These are phyloP conservation scores for Vitis hybrid DNA, from an alignment of 177 flowering plant genomes.

Conservation along the genomic window DNA sequence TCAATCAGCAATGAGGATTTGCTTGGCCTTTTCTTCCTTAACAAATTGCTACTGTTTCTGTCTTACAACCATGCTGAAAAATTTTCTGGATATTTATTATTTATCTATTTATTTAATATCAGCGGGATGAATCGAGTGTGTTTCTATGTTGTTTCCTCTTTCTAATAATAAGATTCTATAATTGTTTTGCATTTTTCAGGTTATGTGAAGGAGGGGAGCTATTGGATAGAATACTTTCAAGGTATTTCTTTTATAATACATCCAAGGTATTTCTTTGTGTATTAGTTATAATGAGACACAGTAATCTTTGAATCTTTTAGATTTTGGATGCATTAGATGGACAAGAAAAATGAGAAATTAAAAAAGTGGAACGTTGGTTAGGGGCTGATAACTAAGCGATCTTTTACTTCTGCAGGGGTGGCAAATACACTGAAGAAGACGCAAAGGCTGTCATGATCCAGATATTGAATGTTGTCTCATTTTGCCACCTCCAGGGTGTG, in stretches of 20 bases:
- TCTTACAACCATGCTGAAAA: neutral
- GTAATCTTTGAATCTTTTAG: no score
- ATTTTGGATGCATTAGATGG: no score
- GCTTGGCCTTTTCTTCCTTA: no score
- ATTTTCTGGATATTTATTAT: no score
- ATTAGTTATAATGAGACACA: no score
- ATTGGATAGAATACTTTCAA: conserved; percentile 61
- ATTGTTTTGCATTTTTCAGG: conserved; percentile 32
- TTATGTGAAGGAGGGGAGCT: conserved; percentile 79
- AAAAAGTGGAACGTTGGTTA: neutral
- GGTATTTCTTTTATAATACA: conserved; percentile 29
- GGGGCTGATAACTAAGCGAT: conserved; percentile 11
- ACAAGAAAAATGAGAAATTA: neutral
- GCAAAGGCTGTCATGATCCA: conserved; percentile 86
- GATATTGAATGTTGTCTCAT: conserved; percentile 82
- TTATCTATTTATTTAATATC: no score
- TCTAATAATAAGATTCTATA: neutral
- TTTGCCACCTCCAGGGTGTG: conserved; percentile 96
- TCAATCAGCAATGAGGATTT: no score
- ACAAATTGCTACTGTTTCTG: neutral
- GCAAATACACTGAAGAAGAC: conserved; percentile 79
- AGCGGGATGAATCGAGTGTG: no score
- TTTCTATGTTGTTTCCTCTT: neutral
- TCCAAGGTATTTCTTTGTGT: neutral
- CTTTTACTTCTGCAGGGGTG: conserved; percentile 64